Percentiles rank a stretch among this genome's conserved stretches.
Conservation (phyloP, 1,284 basidiomycete species). For the Chiua sp. region DNA sequence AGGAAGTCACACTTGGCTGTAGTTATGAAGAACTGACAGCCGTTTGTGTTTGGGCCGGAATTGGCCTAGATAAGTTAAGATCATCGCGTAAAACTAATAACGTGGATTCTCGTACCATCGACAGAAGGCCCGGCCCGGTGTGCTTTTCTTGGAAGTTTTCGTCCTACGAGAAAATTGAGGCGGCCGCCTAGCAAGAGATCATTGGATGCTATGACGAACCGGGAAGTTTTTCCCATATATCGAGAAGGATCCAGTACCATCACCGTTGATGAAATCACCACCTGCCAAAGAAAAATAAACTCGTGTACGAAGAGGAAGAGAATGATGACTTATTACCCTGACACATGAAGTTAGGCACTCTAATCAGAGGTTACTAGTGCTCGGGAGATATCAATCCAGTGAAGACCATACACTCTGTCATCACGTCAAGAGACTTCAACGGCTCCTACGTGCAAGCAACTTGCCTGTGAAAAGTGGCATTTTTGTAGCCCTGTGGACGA, state of each 20-base stretch:
- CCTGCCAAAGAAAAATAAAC: constrained; percentile 46
- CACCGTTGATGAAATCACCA: constrained; percentile 88
- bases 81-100: background rate
- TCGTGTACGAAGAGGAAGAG: constrained; percentile 2
- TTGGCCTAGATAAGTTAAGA: constrained; percentile 68
- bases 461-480: constrained; percentile 90
- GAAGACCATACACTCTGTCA: constrained; percentile 71
- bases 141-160: constrained; percentile 97
- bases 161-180: constrained; percentile 56
- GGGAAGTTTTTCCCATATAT: constrained; percentile 96
- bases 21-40: constrained; percentile 98
- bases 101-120: constrained; percentile 65
- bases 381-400: background rate
- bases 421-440: constrained; percentile 5
- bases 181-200: background rate
- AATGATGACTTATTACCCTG: constrained; percentile 61
- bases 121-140: constrained; percentile 80
- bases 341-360: constrained; percentile 86
- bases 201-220: constrained; percentile 43
- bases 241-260: constrained; percentile 94
- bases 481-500: constrained; percentile 89
- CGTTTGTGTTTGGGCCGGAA: constrained; percentile 91
- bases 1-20: constrained; percentile 94
- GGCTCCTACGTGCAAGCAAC: constrained; percentile 2
- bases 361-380: constrained; percentile 30